Evolutionary conservation across 2,329 filamentous ascomycete species (phyloP).

Genomic region (Alternaria viburni): DNA sequence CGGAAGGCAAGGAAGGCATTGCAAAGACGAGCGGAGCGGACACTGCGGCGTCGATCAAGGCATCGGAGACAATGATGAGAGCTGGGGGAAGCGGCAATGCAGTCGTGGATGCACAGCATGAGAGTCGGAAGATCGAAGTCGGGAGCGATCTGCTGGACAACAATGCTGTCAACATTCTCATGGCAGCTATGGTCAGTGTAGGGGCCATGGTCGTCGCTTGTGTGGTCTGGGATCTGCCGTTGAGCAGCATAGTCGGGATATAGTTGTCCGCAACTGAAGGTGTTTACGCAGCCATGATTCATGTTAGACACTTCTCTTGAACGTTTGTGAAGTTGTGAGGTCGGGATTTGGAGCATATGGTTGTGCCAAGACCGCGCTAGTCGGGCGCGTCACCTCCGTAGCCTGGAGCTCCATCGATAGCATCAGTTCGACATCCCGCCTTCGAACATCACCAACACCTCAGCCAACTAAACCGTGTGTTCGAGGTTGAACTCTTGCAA

Average conservation of each 20-base stretch:
- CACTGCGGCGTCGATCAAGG: conserved; percentile 22
- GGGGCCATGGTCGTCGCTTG: conserved; percentile 68
- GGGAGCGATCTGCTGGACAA: conserved; percentile 82
- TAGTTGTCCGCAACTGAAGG: conserved; percentile 5
- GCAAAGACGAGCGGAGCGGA: conserved; percentile 42
- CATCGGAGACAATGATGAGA: conserved; percentile 43
- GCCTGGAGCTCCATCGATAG: conserved; percentile 17
- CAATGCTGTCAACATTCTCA: conserved; percentile 92
- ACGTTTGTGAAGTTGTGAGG: neutral
- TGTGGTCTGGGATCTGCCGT: conserved; percentile 40
- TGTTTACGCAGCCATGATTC: neutral
- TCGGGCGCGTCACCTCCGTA: conserved; percentile 40
- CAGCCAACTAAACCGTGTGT: neutral
- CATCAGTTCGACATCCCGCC: conserved; percentile 14
- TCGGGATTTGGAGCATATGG: neutral
- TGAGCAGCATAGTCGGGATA: conserved; percentile 29
- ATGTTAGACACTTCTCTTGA: neutral
- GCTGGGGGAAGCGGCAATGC: conserved; percentile 30
- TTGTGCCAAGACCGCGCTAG: conserved; percentile 37
- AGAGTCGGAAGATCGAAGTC: conserved; percentile 64
- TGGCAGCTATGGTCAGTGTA: conserved; percentile 83
- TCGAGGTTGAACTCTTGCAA: neutral
- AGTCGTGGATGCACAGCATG: conserved; percentile 47
- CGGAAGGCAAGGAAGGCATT: conserved; percentile 46
- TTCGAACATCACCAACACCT: conserved; percentile 2